Evolutionary conservation across 176 grass and related monocot genomes (phyloP).

Genomic region (Ananas comosus): DNA sequence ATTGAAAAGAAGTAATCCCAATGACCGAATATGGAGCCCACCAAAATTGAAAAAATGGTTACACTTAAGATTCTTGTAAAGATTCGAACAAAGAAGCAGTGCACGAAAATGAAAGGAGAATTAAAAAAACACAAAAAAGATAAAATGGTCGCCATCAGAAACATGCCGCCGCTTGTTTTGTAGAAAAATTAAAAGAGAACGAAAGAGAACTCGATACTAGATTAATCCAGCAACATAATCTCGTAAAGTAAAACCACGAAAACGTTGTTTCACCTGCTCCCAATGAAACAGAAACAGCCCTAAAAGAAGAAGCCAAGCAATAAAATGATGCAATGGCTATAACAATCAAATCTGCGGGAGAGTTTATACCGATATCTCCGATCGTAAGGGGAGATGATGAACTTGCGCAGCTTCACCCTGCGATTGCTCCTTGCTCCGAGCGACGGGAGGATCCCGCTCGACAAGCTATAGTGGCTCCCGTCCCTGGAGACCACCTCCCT

Average conservation of each 20-base stretch:
- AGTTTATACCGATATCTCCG: slow-evolving; percentile 50
- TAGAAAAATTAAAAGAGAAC: too few species aligned
- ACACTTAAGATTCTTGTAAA: slow-evolving; percentile 10
- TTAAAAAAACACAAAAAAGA: slow-evolving; percentile 10
- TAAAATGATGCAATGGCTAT: neutral
- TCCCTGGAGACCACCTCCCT: slow-evolving; percentile 63
- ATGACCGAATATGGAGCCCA: too few species aligned
- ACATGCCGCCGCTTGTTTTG: slow-evolving; percentile 1
- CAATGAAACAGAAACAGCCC: neutral
- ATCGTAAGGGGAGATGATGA: slow-evolving; percentile 77
- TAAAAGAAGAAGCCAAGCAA: neutral
- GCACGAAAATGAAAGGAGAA: slow-evolving; percentile 18
- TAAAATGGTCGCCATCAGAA: slow-evolving; percentile 29
- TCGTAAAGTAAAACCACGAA: too few species aligned
- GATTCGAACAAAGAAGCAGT: slow-evolving; percentile 16
- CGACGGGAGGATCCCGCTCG: slow-evolving; percentile 78
- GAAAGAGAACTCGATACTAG: too few species aligned
- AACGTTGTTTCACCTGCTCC: neutral
- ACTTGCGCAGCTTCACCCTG: slow-evolving; percentile 41
- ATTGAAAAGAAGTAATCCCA: too few species aligned
- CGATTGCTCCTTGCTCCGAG: slow-evolving; percentile 82
- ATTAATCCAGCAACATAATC: too few species aligned
- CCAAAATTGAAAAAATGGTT: too few species aligned
- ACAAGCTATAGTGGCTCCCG: slow-evolving; percentile 90
- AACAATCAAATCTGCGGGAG: too few species aligned